A percentile compares a stretch with the other conserved stretches of the same genome.
phyloP scores from a whole-genome alignment of 805 yeast genomes.

The Yamadazyma sp. region DNA sequence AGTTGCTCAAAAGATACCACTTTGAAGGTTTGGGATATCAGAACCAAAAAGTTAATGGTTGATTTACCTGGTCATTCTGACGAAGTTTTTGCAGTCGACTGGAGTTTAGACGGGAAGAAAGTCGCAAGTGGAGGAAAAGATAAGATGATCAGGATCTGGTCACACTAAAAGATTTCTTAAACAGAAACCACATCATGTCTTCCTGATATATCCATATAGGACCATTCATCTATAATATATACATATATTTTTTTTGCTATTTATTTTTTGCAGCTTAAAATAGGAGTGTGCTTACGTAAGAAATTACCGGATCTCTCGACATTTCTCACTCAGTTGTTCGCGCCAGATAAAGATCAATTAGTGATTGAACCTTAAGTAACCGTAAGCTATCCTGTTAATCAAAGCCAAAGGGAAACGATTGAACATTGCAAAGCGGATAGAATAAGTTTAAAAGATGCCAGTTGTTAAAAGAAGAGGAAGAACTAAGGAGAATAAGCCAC shows the following conservation, averaged over 20 bases:
- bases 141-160: constrained; percentile 91
- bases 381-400: too few relatives aligned
- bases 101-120: constrained; percentile 92
- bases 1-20: constrained; percentile 96
- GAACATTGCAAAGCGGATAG: too few relatives aligned
- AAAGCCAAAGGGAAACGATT: too few relatives aligned
- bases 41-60: constrained; percentile 75
- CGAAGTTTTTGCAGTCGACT: constrained; percentile 95
- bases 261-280: too few relatives aligned
- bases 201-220: neutral
- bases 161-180: constrained; percentile 43
- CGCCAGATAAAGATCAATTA: too few relatives aligned
- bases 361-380: too few relatives aligned
- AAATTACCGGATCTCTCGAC: too few relatives aligned
- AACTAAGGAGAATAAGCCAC: constrained; percentile 49
- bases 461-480: constrained; percentile 74
- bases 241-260: too few relatives aligned
- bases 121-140: constrained; percentile 99
- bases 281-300: too few relatives aligned
- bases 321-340: too few relatives aligned
- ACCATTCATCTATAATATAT: too few relatives aligned
- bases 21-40: constrained; percentile 92
- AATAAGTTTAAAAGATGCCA: constrained; percentile 71
- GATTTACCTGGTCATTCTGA: constrained; percentile 96
- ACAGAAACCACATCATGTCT: neutral